phyloP scores from a whole-genome alignment of 2,329 filamentous ascomycete species.

The Aspergillus fumigatus region DNA sequence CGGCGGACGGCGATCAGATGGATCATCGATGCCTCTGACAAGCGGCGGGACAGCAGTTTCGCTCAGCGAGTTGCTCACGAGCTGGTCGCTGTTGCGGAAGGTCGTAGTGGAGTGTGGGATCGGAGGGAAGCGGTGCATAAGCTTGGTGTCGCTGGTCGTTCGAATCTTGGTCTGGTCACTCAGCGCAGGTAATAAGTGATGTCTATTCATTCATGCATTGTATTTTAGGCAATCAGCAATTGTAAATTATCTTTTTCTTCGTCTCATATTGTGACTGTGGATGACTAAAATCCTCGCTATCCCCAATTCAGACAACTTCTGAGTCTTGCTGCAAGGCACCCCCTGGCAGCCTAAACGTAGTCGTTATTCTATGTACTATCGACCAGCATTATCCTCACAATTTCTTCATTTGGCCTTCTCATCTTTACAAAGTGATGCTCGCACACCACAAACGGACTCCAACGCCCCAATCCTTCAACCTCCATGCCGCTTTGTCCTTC shows the following conservation, averaged over 20 bases:
- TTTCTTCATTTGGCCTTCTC: not conserved
- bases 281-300: not conserved
- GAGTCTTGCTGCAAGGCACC: too few species aligned
- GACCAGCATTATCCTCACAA: not conserved
- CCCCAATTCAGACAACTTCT: not conserved
- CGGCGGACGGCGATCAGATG: slow-evolving; percentile 76
- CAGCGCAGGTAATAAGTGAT: not conserved
- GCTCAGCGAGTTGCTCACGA: slow-evolving; percentile 78
- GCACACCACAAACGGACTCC: too few species aligned
- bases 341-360: too few species aligned
- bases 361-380: not conserved
- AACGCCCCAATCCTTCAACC: too few species aligned
- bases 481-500: too few species aligned
- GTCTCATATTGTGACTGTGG: not conserved
- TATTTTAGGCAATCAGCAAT: not conserved
- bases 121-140: slow-evolving; percentile 74
- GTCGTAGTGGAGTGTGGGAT: slow-evolving; percentile 79
- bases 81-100: slow-evolving; percentile 82
- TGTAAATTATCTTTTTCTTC: not conserved
- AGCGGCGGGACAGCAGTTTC: slow-evolving; percentile 70
- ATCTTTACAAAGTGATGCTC: not conserved
- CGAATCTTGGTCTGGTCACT: slow-evolving; percentile 54
- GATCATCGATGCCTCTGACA: slow-evolving; percentile 81
- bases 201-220: too few species aligned
- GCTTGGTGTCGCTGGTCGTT: slow-evolving; percentile 69